Percentiles rank a stretch among this genome's conserved stretches.
Conservation (phyloP, 1,284 basidiomycete species). For the Thecaphora thlaspeos region DNA sequence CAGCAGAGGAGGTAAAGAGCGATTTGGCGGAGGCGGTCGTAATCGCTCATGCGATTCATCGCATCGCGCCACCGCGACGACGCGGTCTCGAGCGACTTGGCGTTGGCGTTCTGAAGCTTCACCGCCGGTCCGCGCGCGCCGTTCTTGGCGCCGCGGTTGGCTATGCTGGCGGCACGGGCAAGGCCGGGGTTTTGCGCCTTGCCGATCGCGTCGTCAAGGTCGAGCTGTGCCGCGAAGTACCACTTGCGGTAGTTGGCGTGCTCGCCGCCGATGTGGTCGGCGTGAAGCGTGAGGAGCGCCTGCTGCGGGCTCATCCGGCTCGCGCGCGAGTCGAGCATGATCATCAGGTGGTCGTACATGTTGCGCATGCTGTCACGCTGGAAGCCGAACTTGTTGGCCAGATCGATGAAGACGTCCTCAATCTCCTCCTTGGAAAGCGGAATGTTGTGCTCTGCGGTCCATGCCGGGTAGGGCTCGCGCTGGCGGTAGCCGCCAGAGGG, state of each 20-base stretch:
- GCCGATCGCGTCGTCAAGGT: slow-evolving; percentile 96
- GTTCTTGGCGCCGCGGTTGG: slow-evolving; percentile 57
- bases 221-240: slow-evolving; percentile 99
- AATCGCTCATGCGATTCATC: slow-evolving; percentile 98
- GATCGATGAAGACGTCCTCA: slow-evolving; percentile 95
- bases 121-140: slow-evolving; percentile 56
- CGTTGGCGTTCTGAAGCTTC: slow-evolving; percentile 66
- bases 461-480: slow-evolving; percentile 82
- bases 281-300: slow-evolving; percentile 85
- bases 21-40: slow-evolving; percentile 93
- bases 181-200: slow-evolving; percentile 87
- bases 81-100: slow-evolving; percentile 79
- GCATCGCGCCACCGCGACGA: slow-evolving; percentile 92
- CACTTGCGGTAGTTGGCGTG: slow-evolving; percentile 64
- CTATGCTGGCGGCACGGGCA: slow-evolving; percentile 77
- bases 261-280: slow-evolving; percentile 95
- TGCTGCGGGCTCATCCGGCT: slow-evolving; percentile 91
- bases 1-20: slow-evolving; percentile 94
- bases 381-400: slow-evolving; percentile 98
- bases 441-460: slow-evolving; percentile 86
- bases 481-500: slow-evolving; percentile 46
- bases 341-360: slow-evolving; percentile 96
- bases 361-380: slow-evolving; percentile 73
- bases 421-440: slow-evolving; percentile 98
- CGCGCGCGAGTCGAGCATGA: slow-evolving; percentile 73